Percentiles rank a stretch among this genome's conserved stretches.
These are phyloP conservation scores for Salix exigua DNA, from an alignment of 345 rosid species.

Conservation along the genomic window DNA sequence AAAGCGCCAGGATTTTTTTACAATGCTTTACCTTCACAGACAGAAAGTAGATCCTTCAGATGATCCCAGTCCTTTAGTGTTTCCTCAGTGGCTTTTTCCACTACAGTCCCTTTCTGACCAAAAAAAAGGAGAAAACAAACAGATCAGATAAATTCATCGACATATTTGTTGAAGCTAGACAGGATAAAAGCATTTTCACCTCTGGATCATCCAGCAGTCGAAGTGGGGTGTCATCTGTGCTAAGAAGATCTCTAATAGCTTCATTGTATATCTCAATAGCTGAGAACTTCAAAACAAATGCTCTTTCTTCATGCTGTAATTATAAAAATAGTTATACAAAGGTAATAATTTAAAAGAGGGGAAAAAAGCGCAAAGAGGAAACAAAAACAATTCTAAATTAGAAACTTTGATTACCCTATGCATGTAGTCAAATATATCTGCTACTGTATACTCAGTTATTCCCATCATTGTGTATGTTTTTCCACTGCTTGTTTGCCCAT, in stretches of 20 bases:
- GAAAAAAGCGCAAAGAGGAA: slow-evolving; percentile 10
- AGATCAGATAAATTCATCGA: slow-evolving; percentile 15
- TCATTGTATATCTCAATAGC: slow-evolving; percentile 98
- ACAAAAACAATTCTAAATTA: slow-evolving; percentile 6
- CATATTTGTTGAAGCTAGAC: not conserved
- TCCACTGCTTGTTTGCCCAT: slow-evolving; percentile 99
- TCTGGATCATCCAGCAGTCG: slow-evolving; percentile 92
- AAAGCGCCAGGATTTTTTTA: slow-evolving; percentile 3
- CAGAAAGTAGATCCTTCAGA: slow-evolving; percentile 73
- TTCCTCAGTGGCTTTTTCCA: slow-evolving; percentile 85
- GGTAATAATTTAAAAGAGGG: not conserved
- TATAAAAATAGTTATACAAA: slow-evolving; percentile 5
- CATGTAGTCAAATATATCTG: slow-evolving; percentile 87
- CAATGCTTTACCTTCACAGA: slow-evolving; percentile 74
- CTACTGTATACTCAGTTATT: slow-evolving; percentile 76
- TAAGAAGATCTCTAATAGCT: slow-evolving; percentile 83
- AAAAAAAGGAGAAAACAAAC: slow-evolving; percentile 6
- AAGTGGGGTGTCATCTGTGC: slow-evolving; percentile 62
- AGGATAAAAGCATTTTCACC: slow-evolving; percentile 37
- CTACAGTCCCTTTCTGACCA: slow-evolving; percentile 74
- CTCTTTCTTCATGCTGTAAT: slow-evolving; percentile 88
- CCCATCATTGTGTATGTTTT: slow-evolving; percentile 98
- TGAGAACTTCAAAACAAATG: slow-evolving; percentile 83
- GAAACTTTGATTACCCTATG: slow-evolving; percentile 48
- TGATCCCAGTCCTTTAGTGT: slow-evolving; percentile 78